Base-by-base conservation (phyloP, 148 eudicot species). In the Linanthus parryae region DNA sequence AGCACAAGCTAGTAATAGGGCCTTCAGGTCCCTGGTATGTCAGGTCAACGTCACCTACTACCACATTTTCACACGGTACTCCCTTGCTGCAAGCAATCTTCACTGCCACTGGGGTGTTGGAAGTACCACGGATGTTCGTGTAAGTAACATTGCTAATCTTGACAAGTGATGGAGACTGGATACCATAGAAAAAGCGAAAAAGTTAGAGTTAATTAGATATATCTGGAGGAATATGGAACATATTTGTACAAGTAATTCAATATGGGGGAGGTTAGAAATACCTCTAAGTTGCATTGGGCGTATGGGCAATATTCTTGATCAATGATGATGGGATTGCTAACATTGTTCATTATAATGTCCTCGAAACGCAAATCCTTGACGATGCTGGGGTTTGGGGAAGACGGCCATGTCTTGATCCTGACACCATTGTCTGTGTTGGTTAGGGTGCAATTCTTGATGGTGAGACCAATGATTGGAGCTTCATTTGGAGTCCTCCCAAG, bases 401-500 rank as follows among this genome's bases (percentile, higher is more conserved):
- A 24, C 3, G 75, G 77, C 84, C 80, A 79, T n/a, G 75, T 64
- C 44, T 74, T 79, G 19, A 75, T 40, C 62, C 72, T 58, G 1
- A 79, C 66, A 3, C 84, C 80, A 43, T 72, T 68, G 13, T 0
- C 14, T 0, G 78, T 79, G 36, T 38, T 46, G 0, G 22, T 53
- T 1, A 79, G 26, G 14, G 73, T 71, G 56, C 75, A 75, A 31
- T 68, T 72, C 27, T 5, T 68, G 1, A 75, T 60, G 0, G 22
- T 50, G 2, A 79, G 33, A 1, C 78, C 80, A 0, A 14, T 13
- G 5, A 79, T 72, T 0, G 61, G 55, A 33, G 44, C 16, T 46
- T 79, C 85, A 17, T 42, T 33, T 0, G 14, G 46, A 52, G 52
- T 46, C 49, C 41, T 75, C 0, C 85, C 85, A 0, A 72, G 68